Conservation (phyloP, 2,329 filamentous ascomycete species). For the Aspergillus sclerotialis region DNA sequence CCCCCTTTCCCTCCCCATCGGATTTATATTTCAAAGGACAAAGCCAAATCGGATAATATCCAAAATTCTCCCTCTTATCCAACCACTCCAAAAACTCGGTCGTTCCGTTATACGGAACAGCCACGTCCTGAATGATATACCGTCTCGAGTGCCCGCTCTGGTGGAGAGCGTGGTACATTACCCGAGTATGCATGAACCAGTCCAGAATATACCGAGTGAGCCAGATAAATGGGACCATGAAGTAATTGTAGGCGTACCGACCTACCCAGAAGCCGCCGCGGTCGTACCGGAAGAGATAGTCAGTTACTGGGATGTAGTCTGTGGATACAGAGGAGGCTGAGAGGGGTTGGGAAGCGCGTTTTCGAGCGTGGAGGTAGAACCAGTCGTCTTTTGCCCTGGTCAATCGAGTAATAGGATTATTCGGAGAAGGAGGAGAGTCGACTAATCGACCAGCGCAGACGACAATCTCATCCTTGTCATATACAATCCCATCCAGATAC, state of each 20-base stretch:
- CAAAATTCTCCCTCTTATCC: conserved; percentile 34
- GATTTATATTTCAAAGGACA: conserved; percentile 39
- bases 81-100: conserved; percentile 43
- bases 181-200: conserved; percentile 51
- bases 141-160: conserved; percentile 45
- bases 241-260: conserved; percentile 54
- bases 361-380: conserved; percentile 62
- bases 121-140: conserved; percentile 56
- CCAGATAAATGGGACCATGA: conserved; percentile 51
- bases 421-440: conserved; percentile 36
- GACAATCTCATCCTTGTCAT: conserved; percentile 47
- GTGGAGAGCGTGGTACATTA: conserved; percentile 55
- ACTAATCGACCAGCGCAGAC: conserved; percentile 56
- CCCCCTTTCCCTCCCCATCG: background rate
- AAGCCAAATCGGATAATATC: conserved; percentile 53
- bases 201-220: conserved; percentile 52
- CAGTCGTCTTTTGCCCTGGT: conserved; percentile 58
- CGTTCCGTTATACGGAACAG: conserved; percentile 45
- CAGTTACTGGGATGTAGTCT: conserved; percentile 42
- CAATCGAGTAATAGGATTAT: conserved; percentile 40
- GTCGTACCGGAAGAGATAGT: conserved; percentile 46
- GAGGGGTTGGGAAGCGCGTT: conserved; percentile 43
- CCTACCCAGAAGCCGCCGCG: conserved; percentile 61
- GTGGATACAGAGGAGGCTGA: conserved; percentile 48
- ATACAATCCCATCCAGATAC: conserved; percentile 66